Percentiles rank a stretch among this genome's conserved stretches.
These are phyloP conservation scores for Balansia obtecta DNA, from an alignment of 2,329 filamentous ascomycete species.

Conservation along the genomic window DNA sequence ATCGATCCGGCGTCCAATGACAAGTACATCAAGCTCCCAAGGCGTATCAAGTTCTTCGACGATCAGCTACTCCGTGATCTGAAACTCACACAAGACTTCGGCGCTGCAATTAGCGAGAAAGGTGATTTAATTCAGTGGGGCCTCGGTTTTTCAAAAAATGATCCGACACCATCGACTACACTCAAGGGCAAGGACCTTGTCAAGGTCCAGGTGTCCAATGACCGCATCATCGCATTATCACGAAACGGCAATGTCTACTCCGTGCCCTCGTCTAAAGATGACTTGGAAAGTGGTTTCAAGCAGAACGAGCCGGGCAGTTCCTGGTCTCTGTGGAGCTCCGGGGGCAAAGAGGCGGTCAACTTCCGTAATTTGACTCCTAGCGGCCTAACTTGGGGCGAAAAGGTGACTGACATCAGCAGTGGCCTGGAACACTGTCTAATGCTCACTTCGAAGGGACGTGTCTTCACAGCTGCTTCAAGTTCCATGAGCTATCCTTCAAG, in stretches of 20 bases:
- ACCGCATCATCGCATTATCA: conserved; percentile 71
- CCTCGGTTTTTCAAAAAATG: conserved; percentile 53
- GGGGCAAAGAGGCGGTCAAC: conserved; percentile 35
- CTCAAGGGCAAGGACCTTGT: conserved; percentile 69
- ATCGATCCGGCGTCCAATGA: conserved; percentile 75
- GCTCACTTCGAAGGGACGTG: conserved; percentile 69
- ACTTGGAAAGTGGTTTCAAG: conserved; percentile 56
- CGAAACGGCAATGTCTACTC: conserved; percentile 72
- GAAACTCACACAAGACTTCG: conserved; percentile 72
- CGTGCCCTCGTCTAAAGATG: conserved; percentile 60
- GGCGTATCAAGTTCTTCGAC: conserved; percentile 71
- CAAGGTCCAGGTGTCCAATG: conserved; percentile 64
- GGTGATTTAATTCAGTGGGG: conserved; percentile 94
- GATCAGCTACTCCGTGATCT: conserved; percentile 74
- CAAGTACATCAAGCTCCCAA: conserved; percentile 63
- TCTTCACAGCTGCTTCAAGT: conserved; percentile 81
- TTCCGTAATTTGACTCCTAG: conserved; percentile 61
- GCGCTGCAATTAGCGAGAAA: conserved; percentile 74
- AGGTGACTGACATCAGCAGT: conserved; percentile 58
- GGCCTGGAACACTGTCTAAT: conserved; percentile 81
- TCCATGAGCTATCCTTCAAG: conserved; percentile 64
- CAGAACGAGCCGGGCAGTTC: conserved; percentile 36
- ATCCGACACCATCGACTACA: conserved; percentile 54
- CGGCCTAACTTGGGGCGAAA: conserved; percentile 56
- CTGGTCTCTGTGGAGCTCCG: conserved; percentile 61